Percentiles rank a stretch among this genome's conserved stretches.
Evolutionary conservation across 768 basidiomycete genomes (phyloP).

Genomic region (Agrocybe praecox): DNA sequence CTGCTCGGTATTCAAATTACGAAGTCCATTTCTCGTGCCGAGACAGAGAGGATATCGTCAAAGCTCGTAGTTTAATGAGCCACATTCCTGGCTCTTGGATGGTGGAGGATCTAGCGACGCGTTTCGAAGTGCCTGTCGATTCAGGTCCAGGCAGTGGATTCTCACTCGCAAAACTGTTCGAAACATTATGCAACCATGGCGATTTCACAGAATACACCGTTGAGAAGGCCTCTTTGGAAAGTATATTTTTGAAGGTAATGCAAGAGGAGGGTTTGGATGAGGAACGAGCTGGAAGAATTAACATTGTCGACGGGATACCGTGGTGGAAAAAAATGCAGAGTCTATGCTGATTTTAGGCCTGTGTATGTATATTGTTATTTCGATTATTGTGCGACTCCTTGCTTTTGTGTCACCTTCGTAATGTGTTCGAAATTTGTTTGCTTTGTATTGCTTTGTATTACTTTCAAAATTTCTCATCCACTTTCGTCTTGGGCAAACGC

Average conservation of each 20-base stretch:
- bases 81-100: conserved; percentile 60
- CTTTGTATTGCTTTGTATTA: no score
- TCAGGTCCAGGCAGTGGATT: conserved; percentile 26
- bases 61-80: conserved; percentile 63
- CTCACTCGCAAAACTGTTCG: conserved; percentile 63
- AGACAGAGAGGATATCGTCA: conserved; percentile 58
- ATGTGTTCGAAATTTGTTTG: no score
- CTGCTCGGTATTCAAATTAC: conserved; percentile 69
- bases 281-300: no score
- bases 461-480: no score
- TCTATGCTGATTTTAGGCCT: no score
- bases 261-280: conserved; percentile 41
- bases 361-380: no score
- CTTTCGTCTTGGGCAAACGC: no score
- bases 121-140: conserved; percentile 69
- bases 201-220: conserved; percentile 71
- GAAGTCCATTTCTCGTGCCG: conserved; percentile 77
- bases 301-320: no score
- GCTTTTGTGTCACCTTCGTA: no score
- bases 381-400: no score
- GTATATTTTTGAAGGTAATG: conserved; percentile 75
- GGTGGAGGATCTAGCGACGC: conserved; percentile 76
- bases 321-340: no score
- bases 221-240: conserved; percentile 70
- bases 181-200: conserved; percentile 49